These are phyloP conservation scores for Nothophytophthora sp. DNA, from an alignment of 352 stramenopile species.

Conservation along the genomic window DNA sequence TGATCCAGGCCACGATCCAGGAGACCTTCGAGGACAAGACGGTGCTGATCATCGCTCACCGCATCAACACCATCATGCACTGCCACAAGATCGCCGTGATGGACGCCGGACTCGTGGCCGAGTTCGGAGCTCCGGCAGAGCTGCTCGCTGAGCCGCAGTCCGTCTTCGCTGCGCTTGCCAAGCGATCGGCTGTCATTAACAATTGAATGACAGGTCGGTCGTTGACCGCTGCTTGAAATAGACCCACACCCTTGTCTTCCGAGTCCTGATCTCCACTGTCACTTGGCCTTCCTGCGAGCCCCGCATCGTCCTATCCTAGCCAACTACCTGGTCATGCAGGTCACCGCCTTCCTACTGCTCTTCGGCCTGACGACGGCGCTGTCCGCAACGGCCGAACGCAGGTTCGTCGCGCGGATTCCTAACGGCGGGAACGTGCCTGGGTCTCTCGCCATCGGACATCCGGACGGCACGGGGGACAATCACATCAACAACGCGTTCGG, in stretches of 20 bases:
- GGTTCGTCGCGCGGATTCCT: background rate
- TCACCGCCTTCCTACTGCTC: too few species aligned
- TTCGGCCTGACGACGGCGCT: too few species aligned
- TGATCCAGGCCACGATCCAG: conserved; percentile 60
- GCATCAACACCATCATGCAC: conserved; percentile 92
- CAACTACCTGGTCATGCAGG: too few species aligned
- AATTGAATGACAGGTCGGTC: background rate
- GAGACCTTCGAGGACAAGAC: conserved; percentile 87
- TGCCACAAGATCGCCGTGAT: conserved; percentile 88
- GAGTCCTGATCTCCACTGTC: too few species aligned
- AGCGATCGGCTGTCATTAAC: conserved; percentile 14
- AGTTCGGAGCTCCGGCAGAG: conserved; percentile 87
- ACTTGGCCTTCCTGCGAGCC: too few species aligned
- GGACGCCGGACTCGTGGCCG: conserved; percentile 77
- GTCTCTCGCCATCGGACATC: conserved; percentile 1
- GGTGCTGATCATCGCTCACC: conserved; percentile 93
- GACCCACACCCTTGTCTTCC: background rate
- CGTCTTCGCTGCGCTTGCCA: conserved; percentile 63
- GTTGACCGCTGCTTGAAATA: conserved; percentile 1
- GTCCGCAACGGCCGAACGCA: too few species aligned
- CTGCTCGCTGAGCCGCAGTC: conserved; percentile 67
- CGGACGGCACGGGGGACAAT: too few species aligned
- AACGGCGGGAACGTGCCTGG: background rate
- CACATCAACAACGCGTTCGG: conserved; percentile 16
- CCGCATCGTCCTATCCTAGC: too few species aligned